These are phyloP conservation scores for Cladorrhinum samala DNA, from an alignment of 495 filamentous ascomycete genomes.

Conservation along the genomic window DNA sequence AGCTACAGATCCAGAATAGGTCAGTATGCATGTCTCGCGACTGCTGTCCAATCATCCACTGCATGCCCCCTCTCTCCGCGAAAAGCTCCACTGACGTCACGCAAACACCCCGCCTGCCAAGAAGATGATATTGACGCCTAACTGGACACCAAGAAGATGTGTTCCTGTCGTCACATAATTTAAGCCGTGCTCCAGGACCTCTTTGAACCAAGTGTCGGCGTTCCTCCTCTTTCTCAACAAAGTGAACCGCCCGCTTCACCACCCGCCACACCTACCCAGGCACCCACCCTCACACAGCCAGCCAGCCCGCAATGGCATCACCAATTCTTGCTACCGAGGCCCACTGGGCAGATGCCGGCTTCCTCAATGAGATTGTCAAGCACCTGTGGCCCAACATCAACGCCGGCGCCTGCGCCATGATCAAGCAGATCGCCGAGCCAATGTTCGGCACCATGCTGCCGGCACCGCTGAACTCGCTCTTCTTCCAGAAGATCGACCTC, in stretches of 20 bases:
- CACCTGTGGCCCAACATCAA: conserved; percentile 41
- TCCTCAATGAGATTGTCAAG: conserved; percentile 40
- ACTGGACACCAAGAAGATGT: too few relatives aligned
- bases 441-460: conserved; percentile 37
- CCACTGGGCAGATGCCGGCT: conserved; percentile 18
- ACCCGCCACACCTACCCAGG: not conserved
- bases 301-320: not conserved
- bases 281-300: not conserved
- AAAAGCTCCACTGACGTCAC: not conserved
- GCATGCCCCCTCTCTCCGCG: too few relatives aligned
- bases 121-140: not conserved
- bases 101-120: not conserved
- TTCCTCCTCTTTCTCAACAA: not conserved
- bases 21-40: too few relatives aligned
- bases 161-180: not conserved
- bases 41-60: too few relatives aligned
- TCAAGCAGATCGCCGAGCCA: conserved; percentile 34
- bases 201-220: not conserved
- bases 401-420: conserved; percentile 30
- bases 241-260: not conserved
- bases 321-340: not conserved
- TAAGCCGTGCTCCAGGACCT: not conserved
- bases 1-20: too few relatives aligned
- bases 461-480: conserved; percentile 28
- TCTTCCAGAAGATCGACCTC: conserved; percentile 37